Conservation (phyloP, 2,329 filamentous ascomycete species). For the Colletotrichum gloeosporioides region DNA sequence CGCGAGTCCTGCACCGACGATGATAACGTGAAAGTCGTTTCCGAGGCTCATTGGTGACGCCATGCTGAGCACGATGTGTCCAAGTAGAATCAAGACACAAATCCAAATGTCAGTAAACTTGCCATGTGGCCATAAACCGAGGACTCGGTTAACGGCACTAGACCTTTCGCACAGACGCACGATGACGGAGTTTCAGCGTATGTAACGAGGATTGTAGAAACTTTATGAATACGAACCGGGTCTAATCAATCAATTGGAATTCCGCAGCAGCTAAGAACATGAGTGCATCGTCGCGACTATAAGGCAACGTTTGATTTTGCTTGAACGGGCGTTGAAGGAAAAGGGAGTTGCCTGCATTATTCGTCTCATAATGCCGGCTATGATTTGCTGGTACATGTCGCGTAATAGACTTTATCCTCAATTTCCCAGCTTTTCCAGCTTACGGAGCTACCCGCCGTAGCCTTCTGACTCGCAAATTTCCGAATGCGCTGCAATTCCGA, state of each 20-base stretch:
- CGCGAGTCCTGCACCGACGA: not conserved
- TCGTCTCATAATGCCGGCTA: not conserved
- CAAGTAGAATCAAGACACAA: not conserved
- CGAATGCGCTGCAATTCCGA: not conserved
- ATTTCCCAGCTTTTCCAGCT: not conserved
- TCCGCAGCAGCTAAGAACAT: not conserved
- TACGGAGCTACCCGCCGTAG: not conserved
- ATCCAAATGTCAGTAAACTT: not conserved
- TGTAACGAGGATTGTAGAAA: not conserved
- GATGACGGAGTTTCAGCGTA: not conserved
- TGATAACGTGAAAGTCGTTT: not conserved
- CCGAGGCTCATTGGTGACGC: not conserved
- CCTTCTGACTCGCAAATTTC: not conserved
- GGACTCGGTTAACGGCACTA: not conserved
- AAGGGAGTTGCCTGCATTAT: not conserved
- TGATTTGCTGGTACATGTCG: not conserved
- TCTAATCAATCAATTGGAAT: not conserved
- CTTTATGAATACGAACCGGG: not conserved
- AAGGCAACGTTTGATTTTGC: not conserved
- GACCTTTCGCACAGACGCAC: not conserved
- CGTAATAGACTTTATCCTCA: not conserved
- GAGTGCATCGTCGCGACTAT: not conserved
- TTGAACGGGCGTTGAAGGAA: not conserved
- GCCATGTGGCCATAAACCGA: not conserved
- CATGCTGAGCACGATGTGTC: not conserved